Percentiles rank a stretch among this genome's conserved stretches.
Evolutionary conservation across 257 asterid species (phyloP).

Genomic region (Solanum clarkiae): DNA sequence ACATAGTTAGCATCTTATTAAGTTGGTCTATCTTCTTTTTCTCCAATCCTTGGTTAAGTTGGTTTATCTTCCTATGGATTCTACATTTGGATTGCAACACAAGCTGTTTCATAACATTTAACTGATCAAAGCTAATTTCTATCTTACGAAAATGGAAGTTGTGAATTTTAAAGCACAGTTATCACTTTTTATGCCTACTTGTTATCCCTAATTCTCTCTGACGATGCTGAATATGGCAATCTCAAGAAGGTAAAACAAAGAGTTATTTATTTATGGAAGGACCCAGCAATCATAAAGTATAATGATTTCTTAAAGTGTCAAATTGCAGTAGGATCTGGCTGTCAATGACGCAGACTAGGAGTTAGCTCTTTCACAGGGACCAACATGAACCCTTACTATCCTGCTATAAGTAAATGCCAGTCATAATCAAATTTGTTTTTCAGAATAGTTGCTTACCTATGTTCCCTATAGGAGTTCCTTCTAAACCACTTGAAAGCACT

Average conservation of each 20-base stretch:
- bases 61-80: not conserved
- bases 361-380: not conserved
- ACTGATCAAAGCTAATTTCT: not conserved
- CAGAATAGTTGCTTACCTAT: not conserved
- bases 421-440: not conserved
- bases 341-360: not conserved
- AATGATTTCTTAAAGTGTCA: not conserved
- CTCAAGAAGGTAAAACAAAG: not conserved
- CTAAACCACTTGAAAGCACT: slow-evolving; percentile 21
- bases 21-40: not conserved
- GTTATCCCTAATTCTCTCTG: not conserved
- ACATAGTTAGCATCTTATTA: not conserved
- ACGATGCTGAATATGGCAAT: not conserved
- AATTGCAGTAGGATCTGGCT: not conserved
- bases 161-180: not conserved
- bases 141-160: not conserved
- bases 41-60: not conserved
- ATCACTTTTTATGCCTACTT: not conserved
- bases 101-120: not conserved
- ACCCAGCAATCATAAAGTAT: not conserved
- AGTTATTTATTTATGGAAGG: not conserved
- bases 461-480: not conserved
- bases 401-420: not conserved
- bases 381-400: not conserved
- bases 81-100: not conserved